These are phyloP conservation scores for Starmerella vaccinii DNA, from an alignment of 805 yeast species.

Conservation along the genomic window DNA sequence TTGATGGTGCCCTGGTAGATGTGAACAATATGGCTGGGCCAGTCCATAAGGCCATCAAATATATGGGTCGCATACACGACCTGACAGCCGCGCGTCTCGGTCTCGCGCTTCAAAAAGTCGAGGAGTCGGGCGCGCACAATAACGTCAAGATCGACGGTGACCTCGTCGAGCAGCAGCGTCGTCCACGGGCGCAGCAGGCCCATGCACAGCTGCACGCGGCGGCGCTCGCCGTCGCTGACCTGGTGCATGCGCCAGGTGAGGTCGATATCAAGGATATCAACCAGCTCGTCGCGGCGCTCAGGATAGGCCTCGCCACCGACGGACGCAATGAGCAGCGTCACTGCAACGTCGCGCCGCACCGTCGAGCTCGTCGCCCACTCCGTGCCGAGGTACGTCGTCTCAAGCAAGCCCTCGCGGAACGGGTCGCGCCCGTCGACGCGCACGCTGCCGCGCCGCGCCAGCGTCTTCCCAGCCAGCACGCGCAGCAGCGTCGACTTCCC, in stretches of 20 bases:
- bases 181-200: slow-evolving; percentile 89
- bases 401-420: slow-evolving; percentile 47
- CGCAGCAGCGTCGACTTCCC: slow-evolving; percentile 85
- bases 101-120: slow-evolving; percentile 62
- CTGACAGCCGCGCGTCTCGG: slow-evolving; percentile 55
- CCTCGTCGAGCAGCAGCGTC: slow-evolving; percentile 81
- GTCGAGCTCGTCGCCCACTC: slow-evolving; percentile 94
- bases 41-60: slow-evolving; percentile 82
- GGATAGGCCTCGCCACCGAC: slow-evolving; percentile 70
- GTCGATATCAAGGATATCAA: slow-evolving; percentile 75
- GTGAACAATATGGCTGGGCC: slow-evolving; percentile 83
- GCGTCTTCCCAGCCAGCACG: slow-evolving; percentile 82
- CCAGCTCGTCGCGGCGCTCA: slow-evolving; percentile 65
- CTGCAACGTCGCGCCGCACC: slow-evolving; percentile 85
- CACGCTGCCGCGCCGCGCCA: slow-evolving; percentile 63
- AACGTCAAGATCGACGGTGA: slow-evolving; percentile 92
- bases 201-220: slow-evolving; percentile 90
- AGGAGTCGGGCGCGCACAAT: slow-evolving; percentile 70
- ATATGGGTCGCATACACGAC: slow-evolving; percentile 92
- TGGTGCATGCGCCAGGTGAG: slow-evolving; percentile 84
- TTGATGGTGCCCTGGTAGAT: slow-evolving; percentile 54
- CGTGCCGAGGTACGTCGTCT: slow-evolving; percentile 75
- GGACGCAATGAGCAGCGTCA: slow-evolving; percentile 61
- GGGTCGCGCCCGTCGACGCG: slow-evolving; percentile 80
- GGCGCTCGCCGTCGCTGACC: slow-evolving; percentile 87